These are phyloP conservation scores for Hygrophoropsis aurantiaca DNA, from an alignment of 768 basidiomycete species.

Conservation along the genomic window DNA sequence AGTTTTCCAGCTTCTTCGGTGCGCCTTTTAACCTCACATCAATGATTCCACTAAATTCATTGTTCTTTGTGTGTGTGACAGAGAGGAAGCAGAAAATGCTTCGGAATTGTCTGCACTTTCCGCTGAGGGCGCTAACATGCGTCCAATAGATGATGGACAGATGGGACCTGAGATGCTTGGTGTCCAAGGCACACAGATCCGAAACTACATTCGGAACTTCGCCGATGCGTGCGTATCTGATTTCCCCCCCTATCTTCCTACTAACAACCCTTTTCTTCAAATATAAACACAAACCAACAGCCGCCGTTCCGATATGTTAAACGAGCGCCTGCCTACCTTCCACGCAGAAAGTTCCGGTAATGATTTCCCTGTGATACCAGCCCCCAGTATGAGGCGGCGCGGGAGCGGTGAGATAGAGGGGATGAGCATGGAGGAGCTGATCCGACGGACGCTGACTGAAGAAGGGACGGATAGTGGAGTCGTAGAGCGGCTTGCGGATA, in stretches of 20 bases:
- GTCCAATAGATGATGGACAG: constrained; percentile 23
- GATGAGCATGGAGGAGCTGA: constrained; percentile 63
- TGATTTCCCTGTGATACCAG: constrained; percentile 50
- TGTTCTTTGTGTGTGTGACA: too few relatives aligned
- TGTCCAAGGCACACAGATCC: constrained; percentile 60
- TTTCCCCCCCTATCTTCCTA: not conserved
- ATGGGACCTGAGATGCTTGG: constrained; percentile 55
- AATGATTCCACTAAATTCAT: not conserved
- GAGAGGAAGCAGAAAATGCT: constrained; percentile 78
- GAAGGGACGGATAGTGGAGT: constrained; percentile 51
- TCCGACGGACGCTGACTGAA: constrained; percentile 62
- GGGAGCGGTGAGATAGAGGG: constrained; percentile 40
- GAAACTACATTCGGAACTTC: constrained; percentile 65
- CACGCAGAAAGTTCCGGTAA: constrained; percentile 27
- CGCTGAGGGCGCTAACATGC: constrained; percentile 35
- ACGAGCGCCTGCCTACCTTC: constrained; percentile 72
- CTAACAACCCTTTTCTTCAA: not conserved
- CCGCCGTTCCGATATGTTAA: constrained; percentile 69
- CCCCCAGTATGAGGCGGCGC: constrained; percentile 59
- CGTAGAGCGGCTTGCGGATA: constrained; percentile 63
- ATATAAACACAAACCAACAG: constrained; percentile 31
- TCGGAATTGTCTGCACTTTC: constrained; percentile 55
- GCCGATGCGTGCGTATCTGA: constrained; percentile 65
- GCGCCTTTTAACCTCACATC: constrained; percentile 22
- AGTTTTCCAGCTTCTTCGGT: constrained; percentile 89